These are phyloP conservation scores for Globisporangium recalcitrans DNA, from an alignment of 352 stramenopile species.

Conservation along the genomic window DNA sequence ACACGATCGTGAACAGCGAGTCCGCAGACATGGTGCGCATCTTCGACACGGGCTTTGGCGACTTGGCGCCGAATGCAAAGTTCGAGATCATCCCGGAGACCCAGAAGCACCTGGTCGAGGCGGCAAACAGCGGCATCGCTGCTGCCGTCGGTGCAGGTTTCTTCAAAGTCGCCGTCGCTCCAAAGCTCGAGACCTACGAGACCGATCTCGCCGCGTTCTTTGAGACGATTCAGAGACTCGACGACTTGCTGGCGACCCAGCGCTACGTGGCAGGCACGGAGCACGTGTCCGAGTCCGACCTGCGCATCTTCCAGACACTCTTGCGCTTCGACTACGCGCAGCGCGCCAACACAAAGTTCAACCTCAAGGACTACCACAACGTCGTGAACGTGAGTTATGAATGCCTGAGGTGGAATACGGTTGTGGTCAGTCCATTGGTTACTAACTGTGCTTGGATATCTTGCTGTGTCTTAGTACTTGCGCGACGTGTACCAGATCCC, in stretches of 20 bases:
- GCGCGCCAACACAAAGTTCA: slow-evolving; percentile 26
- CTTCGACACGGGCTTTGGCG: slow-evolving; percentile 40
- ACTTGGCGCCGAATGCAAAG: slow-evolving; percentile 20
- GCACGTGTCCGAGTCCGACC: slow-evolving; percentile 22
- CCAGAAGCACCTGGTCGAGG: slow-evolving; percentile 46
- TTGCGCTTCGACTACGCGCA: slow-evolving; percentile 23
- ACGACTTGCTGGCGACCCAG: slow-evolving; percentile 12
- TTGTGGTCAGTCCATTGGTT: neutral
- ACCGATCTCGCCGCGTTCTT: slow-evolving; percentile 18
- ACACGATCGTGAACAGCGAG: slow-evolving; percentile 76
- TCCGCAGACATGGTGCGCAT: slow-evolving; percentile 67
- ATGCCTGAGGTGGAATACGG: neutral
- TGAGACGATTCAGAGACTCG: slow-evolving; percentile 20
- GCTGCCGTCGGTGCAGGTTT: slow-evolving; percentile 37
- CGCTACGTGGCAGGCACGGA: slow-evolving; percentile 14
- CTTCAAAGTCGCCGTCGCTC: slow-evolving; percentile 41
- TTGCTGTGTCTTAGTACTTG: slow-evolving; percentile 4
- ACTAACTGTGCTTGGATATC: neutral
- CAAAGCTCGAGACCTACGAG: slow-evolving; percentile 50
- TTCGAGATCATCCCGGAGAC: slow-evolving; percentile 38
- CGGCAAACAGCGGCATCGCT: slow-evolving; percentile 58
- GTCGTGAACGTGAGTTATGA: slow-evolving; percentile 10
- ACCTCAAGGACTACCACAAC: slow-evolving; percentile 39
- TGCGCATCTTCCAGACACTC: slow-evolving; percentile 24
- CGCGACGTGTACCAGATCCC: slow-evolving; percentile 67